phyloP scores from a whole-genome alignment of 1,284 basidiomycete species.

The Irpex sp. region DNA sequence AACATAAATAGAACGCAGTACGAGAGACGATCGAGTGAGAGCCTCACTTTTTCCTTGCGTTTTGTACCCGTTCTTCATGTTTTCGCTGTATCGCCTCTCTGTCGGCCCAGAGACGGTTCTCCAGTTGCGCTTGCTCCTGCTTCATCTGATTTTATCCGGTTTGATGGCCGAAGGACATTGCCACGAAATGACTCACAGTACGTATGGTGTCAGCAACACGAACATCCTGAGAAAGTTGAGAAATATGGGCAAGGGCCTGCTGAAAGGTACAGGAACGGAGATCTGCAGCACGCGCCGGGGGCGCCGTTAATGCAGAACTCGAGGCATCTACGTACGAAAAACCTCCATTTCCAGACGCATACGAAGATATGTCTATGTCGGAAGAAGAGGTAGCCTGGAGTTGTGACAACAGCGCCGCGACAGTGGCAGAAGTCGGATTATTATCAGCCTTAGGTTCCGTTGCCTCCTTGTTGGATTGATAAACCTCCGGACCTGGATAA shows the following conservation, averaged over 20 bases:
- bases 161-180: constrained; percentile 7
- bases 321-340: not conserved
- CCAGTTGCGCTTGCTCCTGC: constrained; percentile 62
- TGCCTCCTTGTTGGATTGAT: not conserved
- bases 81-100: constrained; percentile 53
- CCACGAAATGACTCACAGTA: constrained; percentile 36
- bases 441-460: not conserved
- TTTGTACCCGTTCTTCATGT: constrained; percentile 66
- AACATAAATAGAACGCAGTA: constrained; percentile 9
- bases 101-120: constrained; percentile 62
- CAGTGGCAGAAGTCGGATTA: constrained; percentile 38
- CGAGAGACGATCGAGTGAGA: not conserved
- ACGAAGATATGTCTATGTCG: not conserved
- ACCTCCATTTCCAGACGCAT: not conserved
- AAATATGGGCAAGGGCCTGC: constrained; percentile 57
- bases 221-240: constrained; percentile 48
- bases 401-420: constrained; percentile 68
- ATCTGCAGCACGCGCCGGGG: constrained; percentile 29
- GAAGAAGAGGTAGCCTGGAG: constrained; percentile 32
- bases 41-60: constrained; percentile 60
- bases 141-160: constrained; percentile 40
- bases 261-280: constrained; percentile 53
- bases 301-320: not conserved
- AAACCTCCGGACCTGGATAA: not conserved
- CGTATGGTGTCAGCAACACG: constrained; percentile 42